phyloP scores from a whole-genome alignment of 441 rosid genomes.

The Erysimum pusillum region DNA sequence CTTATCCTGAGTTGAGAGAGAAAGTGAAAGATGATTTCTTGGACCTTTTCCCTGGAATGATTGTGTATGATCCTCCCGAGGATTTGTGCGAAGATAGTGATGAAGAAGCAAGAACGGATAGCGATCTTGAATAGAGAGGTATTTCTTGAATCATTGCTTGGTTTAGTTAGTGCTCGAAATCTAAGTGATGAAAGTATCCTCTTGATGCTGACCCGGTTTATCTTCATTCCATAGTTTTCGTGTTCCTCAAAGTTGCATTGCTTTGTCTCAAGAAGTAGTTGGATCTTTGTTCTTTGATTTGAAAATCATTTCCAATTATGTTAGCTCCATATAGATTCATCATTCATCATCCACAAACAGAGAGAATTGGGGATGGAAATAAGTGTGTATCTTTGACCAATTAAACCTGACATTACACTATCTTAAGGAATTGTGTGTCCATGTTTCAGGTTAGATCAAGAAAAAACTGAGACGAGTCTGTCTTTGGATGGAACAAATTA shows the following conservation, averaged over 20 bases:
- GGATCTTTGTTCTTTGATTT: slow-evolving; percentile 10
- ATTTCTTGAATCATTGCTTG: slow-evolving; percentile 1
- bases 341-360: background rate
- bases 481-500: background rate
- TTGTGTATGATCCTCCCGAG: slow-evolving; percentile 86
- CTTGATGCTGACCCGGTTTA: background rate
- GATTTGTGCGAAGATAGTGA: slow-evolving; percentile 71
- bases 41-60: slow-evolving; percentile 90
- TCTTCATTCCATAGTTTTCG: background rate
- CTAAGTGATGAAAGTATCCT: background rate
- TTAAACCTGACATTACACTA: background rate
- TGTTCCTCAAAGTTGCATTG: background rate
- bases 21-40: slow-evolving; percentile 86
- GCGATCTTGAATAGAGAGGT: slow-evolving; percentile 56
- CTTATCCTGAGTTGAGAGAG: slow-evolving; percentile 82
- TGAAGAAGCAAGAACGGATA: slow-evolving; percentile 55
- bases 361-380: background rate
- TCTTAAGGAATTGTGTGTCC: background rate
- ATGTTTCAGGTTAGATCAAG: background rate
- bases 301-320: background rate
- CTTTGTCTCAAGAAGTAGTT: background rate
- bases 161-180: background rate
- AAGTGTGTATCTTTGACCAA: background rate
- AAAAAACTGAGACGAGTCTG: background rate
- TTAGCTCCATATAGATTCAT: background rate